phyloP scores from a whole-genome alignment of 139 green algal species.

The Volvox africanus region DNA sequence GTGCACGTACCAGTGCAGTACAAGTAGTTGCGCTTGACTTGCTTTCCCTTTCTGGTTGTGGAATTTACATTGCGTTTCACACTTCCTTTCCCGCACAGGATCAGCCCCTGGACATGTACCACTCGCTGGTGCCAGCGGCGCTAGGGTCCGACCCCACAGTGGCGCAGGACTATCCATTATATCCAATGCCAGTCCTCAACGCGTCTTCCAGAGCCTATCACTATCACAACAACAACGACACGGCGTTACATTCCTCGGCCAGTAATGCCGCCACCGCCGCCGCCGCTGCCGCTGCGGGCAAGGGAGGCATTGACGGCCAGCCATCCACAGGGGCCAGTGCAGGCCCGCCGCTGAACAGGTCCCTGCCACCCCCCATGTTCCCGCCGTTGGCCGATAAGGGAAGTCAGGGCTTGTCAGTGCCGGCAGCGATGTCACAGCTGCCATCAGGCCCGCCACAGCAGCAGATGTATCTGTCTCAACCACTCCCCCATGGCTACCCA shows the following conservation, averaged over 20 bases:
- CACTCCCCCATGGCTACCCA: no score
- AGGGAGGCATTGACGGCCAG: not conserved
- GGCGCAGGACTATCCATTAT: conserved; percentile 34
- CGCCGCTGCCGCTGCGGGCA: not conserved
- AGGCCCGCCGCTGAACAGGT: not conserved
- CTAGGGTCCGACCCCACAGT: conserved; percentile 23
- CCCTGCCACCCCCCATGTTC: not conserved
- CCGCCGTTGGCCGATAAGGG: not conserved
- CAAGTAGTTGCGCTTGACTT: no score
- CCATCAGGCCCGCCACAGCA: not conserved
- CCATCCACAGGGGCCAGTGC: not conserved
- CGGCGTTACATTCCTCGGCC: not conserved
- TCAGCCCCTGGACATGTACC: not conserved
- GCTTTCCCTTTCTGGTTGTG: no score
- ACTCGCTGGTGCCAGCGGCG: conserved; percentile 9
- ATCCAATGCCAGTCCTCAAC: not conserved
- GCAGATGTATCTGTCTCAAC: no score
- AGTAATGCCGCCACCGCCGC: not conserved
- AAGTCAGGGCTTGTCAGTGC: not conserved
- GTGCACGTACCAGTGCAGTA: no score
- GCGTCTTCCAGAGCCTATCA: no score
- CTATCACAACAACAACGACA: not conserved
- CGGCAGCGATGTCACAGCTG: not conserved
- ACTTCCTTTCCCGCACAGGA: not conserved
- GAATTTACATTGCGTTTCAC: no score